Percentiles rank a stretch among this genome's conserved stretches.
Conservation (phyloP, 2,329 filamentous ascomycete genomes). For the Fusarium sublunatum region DNA sequence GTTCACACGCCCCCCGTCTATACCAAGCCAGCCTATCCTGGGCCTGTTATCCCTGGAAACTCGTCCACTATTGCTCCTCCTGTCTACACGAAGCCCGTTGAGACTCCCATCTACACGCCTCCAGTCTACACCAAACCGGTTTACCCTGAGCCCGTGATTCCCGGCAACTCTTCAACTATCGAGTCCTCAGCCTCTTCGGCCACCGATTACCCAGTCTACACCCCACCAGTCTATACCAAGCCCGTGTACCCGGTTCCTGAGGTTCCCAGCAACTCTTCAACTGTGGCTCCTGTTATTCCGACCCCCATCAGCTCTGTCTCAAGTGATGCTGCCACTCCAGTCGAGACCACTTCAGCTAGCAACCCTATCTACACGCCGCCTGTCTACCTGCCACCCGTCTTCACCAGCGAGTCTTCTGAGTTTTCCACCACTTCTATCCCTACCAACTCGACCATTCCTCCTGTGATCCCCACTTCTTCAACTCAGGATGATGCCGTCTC, state of each 20-base stretch:
- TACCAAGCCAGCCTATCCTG: slow-evolving; percentile 12
- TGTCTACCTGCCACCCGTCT: slow-evolving; percentile 10
- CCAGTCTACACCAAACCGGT: slow-evolving; percentile 18
- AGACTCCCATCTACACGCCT: slow-evolving; percentile 18
- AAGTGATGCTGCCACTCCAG: not conserved
- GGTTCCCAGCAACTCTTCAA: slow-evolving; percentile 21
- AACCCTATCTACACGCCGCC: slow-evolving; percentile 25
- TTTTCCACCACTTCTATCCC: not conserved
- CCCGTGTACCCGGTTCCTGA: slow-evolving; percentile 13
- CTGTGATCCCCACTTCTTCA: slow-evolving; percentile 2
- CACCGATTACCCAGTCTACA: slow-evolving; percentile 7
- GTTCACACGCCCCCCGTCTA: slow-evolving; percentile 28
- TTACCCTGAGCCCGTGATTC: not conserved
- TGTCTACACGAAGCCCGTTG: slow-evolving; percentile 16
- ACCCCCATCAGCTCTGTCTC: slow-evolving; percentile 3
- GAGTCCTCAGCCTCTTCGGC: slow-evolving; percentile 7
- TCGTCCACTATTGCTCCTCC: slow-evolving; percentile 10
- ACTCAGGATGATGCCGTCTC: not conserved
- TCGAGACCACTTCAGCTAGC: slow-evolving; percentile 7
- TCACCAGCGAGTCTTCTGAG: slow-evolving; percentile 20
- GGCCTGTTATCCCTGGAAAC: slow-evolving; percentile 6
- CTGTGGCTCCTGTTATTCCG: slow-evolving; percentile 10
- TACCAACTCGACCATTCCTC: slow-evolving; percentile 23
- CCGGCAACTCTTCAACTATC: slow-evolving; percentile 11
- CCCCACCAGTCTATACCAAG: slow-evolving; percentile 27